Base-by-base conservation (phyloP, 345 rosid species). In the Eucalyptus regnans region DNA sequence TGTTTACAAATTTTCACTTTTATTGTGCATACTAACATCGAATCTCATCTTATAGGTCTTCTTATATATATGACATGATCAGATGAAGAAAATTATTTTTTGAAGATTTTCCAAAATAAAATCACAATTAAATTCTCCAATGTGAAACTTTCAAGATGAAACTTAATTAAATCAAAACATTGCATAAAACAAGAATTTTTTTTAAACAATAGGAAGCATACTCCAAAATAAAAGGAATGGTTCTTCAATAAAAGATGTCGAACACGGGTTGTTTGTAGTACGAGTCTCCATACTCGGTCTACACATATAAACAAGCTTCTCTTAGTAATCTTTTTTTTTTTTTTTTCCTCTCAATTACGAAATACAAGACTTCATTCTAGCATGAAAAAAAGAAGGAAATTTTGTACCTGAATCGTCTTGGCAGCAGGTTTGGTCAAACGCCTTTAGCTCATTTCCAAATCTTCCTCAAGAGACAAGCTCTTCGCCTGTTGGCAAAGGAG, bases 371-470 rank as follows among this genome's bases (percentile, higher is more conserved):
- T 56, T 23, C 83, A 37, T 3, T 37, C 48, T 10, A 56, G 29
- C 62, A 2, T 3, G 6, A 43, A 43, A 68, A 66, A 33, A 17
- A 4, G 41, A 6, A 37, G 7, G 33, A 87, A 6, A 12, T 13
- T 46, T 44, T 22, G 15, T 49, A 91, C 93, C 88, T 50, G 29
- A 54, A 88, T 86, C 4, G 92, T 90, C 43, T 87, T 90, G 50
- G 90, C 76, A 2, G 88, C 88, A 7, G 92, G 85, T 54, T 87
- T 89, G 27, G 89, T 91, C 11, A 90, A 10, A 86, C 86, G 87
- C 52, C 58, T 83, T 83, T 29, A 90, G 89, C 50, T 92, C 90
- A 92, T 88, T 88, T 90, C 88, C 8, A 81, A 14, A 88, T 92
- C 91, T 87, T 92, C 92, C 80, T 86, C 90, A 29, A 33, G 76